Evolutionary conservation across 148 eudicot species (phyloP), one percentile per base, ranked within the genome.

Genomic region (Agrostemma githago): DNA sequence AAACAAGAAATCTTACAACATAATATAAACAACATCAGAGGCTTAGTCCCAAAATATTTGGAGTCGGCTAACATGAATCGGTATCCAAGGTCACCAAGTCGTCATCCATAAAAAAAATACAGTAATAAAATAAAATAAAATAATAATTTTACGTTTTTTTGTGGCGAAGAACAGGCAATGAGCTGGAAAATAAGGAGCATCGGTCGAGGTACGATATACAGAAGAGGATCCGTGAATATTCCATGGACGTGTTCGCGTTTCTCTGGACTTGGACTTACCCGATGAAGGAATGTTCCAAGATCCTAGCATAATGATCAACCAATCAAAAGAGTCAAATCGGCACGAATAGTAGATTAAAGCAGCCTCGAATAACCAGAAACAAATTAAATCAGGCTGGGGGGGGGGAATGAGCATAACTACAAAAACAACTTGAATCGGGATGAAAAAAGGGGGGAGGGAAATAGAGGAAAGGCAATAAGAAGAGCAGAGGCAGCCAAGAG

Each of bases 161-260:
- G 79, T 82, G 89, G 19, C 87, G 90, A 70, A 90, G 90, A 71
- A 89, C 96, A 70, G 98, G 98, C 80, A 93, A 84, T 37, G 98
- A 93, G 80, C 88, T 83, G 37, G 98, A 93, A 72, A 93, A 93
- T 62, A 90, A 83, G 59, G 84, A 72, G 86, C 85, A 77, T 92
- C 92, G 70, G 76, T 85, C 43, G 90, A 81, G 59, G 86, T 74
- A 66, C 77, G 83, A 79, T 75, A 79, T 11, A 73, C 82, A 77
- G 80, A 79, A 38, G 86, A 72, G 62, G 72, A 70, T 8, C 84
- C 66, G 62, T 71, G 82, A 15, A 86, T 60, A 53, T 79, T 79
- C 91, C 88, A 79, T 4, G 79, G 74, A 72, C 81, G 82, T 62
- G 70, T 77, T 74, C 83, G 82, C 81, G 75, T 80, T 54, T 78